Evolutionary conservation across 352 stramenopile species (phyloP), one percentile per base, ranked within the genome.

Genomic region (Phytophthora hybrid): DNA sequence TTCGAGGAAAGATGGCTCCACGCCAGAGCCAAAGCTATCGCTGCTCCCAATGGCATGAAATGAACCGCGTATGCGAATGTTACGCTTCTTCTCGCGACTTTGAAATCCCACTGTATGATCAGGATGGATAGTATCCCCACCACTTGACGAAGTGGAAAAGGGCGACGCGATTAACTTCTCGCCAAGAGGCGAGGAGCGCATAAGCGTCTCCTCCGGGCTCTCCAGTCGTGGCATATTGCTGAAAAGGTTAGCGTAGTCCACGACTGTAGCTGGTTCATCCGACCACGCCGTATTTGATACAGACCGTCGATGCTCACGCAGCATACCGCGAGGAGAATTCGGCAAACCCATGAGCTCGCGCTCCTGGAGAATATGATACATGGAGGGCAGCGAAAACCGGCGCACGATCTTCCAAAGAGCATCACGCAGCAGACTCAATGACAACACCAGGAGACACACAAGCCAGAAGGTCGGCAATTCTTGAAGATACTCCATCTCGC

Each of bases 331-430:
- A 16, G 85, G 85, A 5, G 85, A 91, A 47, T 88, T 93, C 4
- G 80, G 78, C 32, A 93, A 71, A 10, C 72, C 78, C 57, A 94
- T 77, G 59, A 84, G 79, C 47, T 94, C 88, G 1, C 88, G 88
- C 55, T 94, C 88, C 55, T 94, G 88, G 3, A 94, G 55, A 59
- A 94, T 94, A 56, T 94, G 88, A 52, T 94, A 93, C 46, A 86
- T 85, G 13, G 85, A 91, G 5, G 88, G 88, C 11, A 84, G 84
- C 26, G 71, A 78, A 54, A 93, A 71, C 5, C 88, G 88, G 16
- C 85, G 85, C 44, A 94, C 54, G 56, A 92, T 75, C 65, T 94
- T 94, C 88, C 88, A 94, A 11, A 94, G 71, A 34, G 78, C 46
- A 53, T 94, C 88, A 34, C 88, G 82, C n/a, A 94, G 56, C 31